A percentile compares a stretch with the other conserved stretches of the same genome.
Evolutionary conservation across 495 filamentous ascomycete species (phyloP).

Genomic region (Hypomontagnella monticulosa): DNA sequence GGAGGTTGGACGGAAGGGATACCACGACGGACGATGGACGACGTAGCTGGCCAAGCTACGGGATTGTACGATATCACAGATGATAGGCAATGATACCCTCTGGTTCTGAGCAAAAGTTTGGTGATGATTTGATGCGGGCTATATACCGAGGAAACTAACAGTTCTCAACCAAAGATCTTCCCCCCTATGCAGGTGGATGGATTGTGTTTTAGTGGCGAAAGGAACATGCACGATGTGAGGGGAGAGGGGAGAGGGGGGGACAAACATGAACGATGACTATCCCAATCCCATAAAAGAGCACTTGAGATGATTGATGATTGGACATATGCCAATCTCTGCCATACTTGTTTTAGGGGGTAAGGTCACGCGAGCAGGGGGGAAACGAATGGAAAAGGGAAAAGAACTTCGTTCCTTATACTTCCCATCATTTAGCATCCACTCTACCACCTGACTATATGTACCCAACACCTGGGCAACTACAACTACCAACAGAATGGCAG

Average conservation of each 20-base stretch:
- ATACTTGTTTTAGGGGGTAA: conserved; percentile 9
- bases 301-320: conserved; percentile 12
- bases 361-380: conserved; percentile 26
- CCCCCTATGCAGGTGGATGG: background rate
- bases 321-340: conserved; percentile 29
- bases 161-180: background rate
- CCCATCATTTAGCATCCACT: no score
- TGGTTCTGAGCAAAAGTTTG: conserved; percentile 38
- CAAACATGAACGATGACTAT: background rate
- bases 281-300: no score
- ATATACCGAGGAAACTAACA: background rate
- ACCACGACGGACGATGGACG: conserved; percentile 40
- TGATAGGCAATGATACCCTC: conserved; percentile 51
- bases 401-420: background rate
- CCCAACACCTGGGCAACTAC: no score
- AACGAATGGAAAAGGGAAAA: conserved; percentile 11
- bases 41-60: conserved; percentile 32
- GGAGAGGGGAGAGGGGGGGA: background rate
- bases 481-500: no score
- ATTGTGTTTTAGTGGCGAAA: background rate
- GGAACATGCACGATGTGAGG: background rate
- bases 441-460: no score
- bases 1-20: conserved; percentile 26
- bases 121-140: background rate
- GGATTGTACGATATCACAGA: conserved; percentile 46